These are phyloP conservation scores for Anaeramoeba flamelloides DNA, from an alignment of 78 protist genomes.

Conservation along the genomic window DNA sequence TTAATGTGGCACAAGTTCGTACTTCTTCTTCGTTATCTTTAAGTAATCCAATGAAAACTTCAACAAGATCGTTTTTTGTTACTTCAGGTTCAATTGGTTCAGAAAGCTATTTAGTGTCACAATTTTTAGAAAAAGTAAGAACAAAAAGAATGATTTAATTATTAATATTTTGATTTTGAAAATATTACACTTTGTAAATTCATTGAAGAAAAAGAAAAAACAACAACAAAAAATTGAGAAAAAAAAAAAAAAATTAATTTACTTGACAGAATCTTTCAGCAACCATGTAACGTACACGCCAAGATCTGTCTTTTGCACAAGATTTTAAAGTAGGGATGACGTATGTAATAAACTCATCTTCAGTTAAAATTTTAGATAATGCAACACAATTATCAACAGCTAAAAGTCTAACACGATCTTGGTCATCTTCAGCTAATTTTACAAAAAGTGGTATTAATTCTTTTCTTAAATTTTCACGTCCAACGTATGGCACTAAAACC, in stretches of 20 bases:
- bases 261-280: not conserved
- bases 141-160: not conserved
- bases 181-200: not conserved
- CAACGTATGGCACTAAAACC: not conserved
- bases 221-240: not conserved
- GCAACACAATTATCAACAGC: constrained; percentile 1
- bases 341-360: not conserved
- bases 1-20: not conserved
- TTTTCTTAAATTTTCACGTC: not conserved
- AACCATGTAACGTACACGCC: not conserved
- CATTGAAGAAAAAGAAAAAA: not conserved
- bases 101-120: not conserved
- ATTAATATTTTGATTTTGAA: not conserved
- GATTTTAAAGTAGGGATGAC: not conserved
- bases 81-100: not conserved
- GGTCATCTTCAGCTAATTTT: not conserved
- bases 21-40: not conserved
- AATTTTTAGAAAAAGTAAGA: not conserved
- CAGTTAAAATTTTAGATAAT: not conserved
- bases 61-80: not conserved
- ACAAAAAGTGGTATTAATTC: not conserved
- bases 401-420: not conserved
- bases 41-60: not conserved
- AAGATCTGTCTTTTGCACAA: not conserved
- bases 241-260: not conserved